Base-by-base conservation (phyloP, 1,284 basidiomycete species). In the Coriolopsis trogii region DNA sequence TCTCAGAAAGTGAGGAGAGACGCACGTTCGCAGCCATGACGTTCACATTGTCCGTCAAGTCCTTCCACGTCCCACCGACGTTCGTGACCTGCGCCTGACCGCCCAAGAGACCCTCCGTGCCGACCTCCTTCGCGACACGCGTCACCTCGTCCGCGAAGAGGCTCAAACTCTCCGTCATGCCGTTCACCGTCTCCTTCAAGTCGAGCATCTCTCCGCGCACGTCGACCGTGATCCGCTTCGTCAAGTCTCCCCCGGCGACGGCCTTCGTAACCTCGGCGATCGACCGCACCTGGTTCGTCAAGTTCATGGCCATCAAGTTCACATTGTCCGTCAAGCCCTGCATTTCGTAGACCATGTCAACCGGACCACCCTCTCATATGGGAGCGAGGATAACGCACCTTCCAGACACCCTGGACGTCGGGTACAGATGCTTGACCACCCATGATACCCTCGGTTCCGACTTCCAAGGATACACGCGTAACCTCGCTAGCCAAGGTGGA, bases 31-130 rank as follows among this genome's bases (percentile, higher is more conserved):
- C 82, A 46, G 89, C 89, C 89, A 93, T 92, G 58, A 91, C 83
- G 67, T 95, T 95, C 62, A 96, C 91, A 73, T 91, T 95, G 70
- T 97, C 94, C 41, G 94, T 97, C 70, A 98, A 78, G 68, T 94
- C 93, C 76, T 96, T 95, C 96, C 97, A 98, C 1, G 93, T 97
- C 44, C 97, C 97, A 58, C 93, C 91, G 47, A 99, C 94, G 67
- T 96, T 93, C 63, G 90, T 84, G 33, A 95, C 92, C 44, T 82
- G 79, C 6, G 92, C 93, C 66, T 94, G 93, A 21, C 93, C 93
- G 46, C 92, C 93, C 63, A 95, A 78, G 53, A 84, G 75, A 51
- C 94, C 94, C 67, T 96, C 93, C 8, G 94, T 96, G 24, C 95
- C 94, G 68, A 97, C 95, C 69, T 95, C 93, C 59, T 83, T 84